Evolutionary conservation across 331 rosid species (phyloP), one percentile per base, ranked within the genome.

Genomic region (Rhamnella rubrinervis): DNA sequence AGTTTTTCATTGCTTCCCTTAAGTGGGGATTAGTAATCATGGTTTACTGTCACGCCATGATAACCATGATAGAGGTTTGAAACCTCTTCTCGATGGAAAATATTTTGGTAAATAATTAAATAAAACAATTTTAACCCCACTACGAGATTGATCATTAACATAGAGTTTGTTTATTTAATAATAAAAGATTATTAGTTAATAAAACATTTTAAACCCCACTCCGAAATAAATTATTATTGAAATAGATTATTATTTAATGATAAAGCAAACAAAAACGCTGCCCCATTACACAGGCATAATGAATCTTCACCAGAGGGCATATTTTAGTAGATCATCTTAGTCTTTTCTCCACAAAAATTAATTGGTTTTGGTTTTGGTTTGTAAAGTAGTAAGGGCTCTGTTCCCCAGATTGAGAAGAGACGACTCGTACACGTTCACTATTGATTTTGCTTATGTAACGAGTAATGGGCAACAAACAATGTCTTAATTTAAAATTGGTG

Each of bases 261-360:
- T 20, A 1, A 40, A 7, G 6, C 4, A 25, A 18, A 8, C 19
- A 19, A 15, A 21, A 46, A 9, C 59, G 49, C 39, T 39, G 57
- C 63, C 26, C 55, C 50, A 37, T 62, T 72, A 63, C 76, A 21
- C 25, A 72, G 55, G 63, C 64, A 72, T 72, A 70, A 72, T 70
- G 65, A 52, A 6, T n/a, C 26, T 18, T 39, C n/a, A 17, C 20
- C 8, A 31, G 35, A 31, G 31, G 31, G 2, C 4, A 26, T 26
- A 1, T 26, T 26, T 1, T 26, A 26, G 31, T 1, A 26, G 31
- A 26, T 3, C 31, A 26, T 26, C 31, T 26, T 3, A 26, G 31
- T 26, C 4, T 26, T 1, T 26, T 26, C 2, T 3, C 31, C 31
- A 26, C 1, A 26, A 26, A 26, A 26, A 26, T 2, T 26, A 26